A percentile compares a stretch with the other conserved stretches of the same genome.
Conservation (phyloP, 345 rosid species). For the Psidium guajava region DNA sequence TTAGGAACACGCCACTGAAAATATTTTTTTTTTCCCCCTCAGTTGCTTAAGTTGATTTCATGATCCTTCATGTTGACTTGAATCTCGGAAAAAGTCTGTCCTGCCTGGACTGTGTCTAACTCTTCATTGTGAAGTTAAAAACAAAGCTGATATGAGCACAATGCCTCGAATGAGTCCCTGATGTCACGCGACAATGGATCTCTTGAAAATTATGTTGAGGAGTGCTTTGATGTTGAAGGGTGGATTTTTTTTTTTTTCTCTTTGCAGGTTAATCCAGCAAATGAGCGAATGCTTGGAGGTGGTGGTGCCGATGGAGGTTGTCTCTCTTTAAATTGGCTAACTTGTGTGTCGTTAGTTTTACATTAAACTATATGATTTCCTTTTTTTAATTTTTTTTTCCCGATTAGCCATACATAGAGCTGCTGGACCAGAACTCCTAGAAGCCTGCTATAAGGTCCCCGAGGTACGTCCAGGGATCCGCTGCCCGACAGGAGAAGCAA, state of each 20-base stretch:
- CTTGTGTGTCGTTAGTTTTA: background rate
- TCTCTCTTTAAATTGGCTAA: background rate
- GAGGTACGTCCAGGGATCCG: slow-evolving; percentile 58
- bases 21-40: background rate
- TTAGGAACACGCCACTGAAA: background rate
- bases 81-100: background rate
- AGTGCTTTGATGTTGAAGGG: background rate
- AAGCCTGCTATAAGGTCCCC: slow-evolving; percentile 61
- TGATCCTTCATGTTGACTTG: background rate
- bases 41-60: background rate
- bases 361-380: background rate
- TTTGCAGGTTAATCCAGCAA: slow-evolving; percentile 69
- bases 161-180: background rate
- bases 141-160: background rate
- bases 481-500: slow-evolving; percentile 82
- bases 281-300: slow-evolving; percentile 86
- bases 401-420: slow-evolving; percentile 61
- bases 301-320: slow-evolving; percentile 95
- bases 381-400: background rate
- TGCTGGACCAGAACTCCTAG: slow-evolving; percentile 64
- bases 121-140: background rate
- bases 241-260: background rate
- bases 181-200: background rate
- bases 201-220: background rate
- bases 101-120: background rate